Evolutionary conservation across 2,329 filamentous ascomycete genomes (phyloP), one percentile per base, ranked within the genome.

Genomic region (Epichloe gansuensis): DNA sequence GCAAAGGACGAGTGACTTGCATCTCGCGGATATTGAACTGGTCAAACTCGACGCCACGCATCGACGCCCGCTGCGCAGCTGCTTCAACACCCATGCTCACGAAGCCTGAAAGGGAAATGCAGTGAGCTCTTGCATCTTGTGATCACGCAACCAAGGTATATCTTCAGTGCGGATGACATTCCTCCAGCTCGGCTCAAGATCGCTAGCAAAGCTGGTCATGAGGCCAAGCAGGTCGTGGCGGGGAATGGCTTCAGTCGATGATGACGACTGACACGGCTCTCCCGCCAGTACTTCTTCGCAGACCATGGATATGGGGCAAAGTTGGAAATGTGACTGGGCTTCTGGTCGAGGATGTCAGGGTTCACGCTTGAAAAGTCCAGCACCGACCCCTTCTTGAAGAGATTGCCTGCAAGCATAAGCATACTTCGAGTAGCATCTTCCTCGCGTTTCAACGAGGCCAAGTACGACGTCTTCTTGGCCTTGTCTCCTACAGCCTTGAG

Each of bases 101-200:
- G 50, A 73, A 76, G 2, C 74, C 79, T 1, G 75, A 71, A 41
- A 70, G 34, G 80, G 77, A 60, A 78, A 81, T 37, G 81, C 72
- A 3, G 71, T 73, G 28, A 80, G 65, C 12, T 73, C 76, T 57
- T 82, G 77, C 63, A 83, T 75, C 53, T 67, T 68, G 65, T 83
- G 81, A 57, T 82, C 75, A 45, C 75, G 70, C 5, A 81, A 68
- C 69, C 82, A 84, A 1, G 82, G 76, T 0, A 77, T 59, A 52
- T 77, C 73, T 41, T 75, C 72, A 1, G 72, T 57, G 11, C 68
- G 67, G 34, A 78, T 59, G 25, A 73, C 67, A 53, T 75, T 76
- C 39, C 75, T 67, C 75, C 75, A 78, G 0, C 65, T 71, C 0
- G 73, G 73, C 58, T 75, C 72, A 2, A 70, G 56, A 9, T 73